Conservation (phyloP, 345 rosid genomes). For the Eucalyptus camaldulensis region DNA sequence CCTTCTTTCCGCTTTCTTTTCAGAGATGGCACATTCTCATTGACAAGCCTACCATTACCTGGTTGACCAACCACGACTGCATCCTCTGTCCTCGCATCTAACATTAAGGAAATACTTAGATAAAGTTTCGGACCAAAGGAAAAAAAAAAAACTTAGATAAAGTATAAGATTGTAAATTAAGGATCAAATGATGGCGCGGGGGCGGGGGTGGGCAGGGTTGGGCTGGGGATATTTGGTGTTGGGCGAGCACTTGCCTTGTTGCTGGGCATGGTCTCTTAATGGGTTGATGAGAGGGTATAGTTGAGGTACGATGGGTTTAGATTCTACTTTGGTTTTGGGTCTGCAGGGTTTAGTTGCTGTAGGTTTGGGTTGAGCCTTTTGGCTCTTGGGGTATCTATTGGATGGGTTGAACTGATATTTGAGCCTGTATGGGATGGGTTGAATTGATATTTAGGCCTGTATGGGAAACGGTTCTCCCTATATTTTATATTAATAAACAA, state of each 20-base stretch:
- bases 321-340: not conserved
- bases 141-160: too few species aligned
- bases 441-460: not conserved
- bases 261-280: not conserved
- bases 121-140: too few species aligned
- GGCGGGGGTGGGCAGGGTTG: too few species aligned
- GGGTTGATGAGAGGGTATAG: not conserved
- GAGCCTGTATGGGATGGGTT: too few species aligned
- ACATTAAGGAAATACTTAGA: not conserved
- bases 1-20: fast-evolving
- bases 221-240: too few species aligned
- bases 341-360: not conserved
- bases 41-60: fast-evolving
- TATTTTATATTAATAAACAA: not conserved
- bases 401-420: not conserved
- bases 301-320: not conserved
- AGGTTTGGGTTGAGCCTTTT: fast-evolving
- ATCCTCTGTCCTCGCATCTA: not conserved
- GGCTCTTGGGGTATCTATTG: too few species aligned
- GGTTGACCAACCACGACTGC: fast-evolving
- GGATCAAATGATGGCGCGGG: too few species aligned
- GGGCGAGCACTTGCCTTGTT: not conserved
- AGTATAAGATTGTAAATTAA: too few species aligned
- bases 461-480: not conserved
- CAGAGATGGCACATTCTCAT: not conserved